Percentiles rank a stretch among this genome's conserved stretches.
phyloP scores from a whole-genome alignment of 352 stramenopile species.

The Phytopythium sindhum region DNA sequence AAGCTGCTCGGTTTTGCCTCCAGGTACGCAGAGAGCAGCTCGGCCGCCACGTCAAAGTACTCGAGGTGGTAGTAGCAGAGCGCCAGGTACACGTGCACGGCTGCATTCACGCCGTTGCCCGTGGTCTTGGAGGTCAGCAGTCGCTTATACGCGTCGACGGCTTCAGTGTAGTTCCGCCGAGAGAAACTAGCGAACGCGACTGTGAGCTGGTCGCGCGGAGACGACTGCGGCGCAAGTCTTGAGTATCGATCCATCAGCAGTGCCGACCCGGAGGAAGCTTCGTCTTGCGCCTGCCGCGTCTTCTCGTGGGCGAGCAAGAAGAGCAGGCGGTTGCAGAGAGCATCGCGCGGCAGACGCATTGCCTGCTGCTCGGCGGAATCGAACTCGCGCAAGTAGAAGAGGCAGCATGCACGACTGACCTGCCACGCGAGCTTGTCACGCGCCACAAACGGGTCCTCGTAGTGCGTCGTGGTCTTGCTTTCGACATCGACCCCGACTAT shows the following conservation, averaged over 20 bases:
- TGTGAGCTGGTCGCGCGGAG: conserved; percentile 36
- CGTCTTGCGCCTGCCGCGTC: conserved; percentile 25
- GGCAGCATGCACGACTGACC: conserved; percentile 49
- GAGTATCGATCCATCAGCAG: conserved; percentile 83
- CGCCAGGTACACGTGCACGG: conserved; percentile 64
- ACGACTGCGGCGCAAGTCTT: conserved; percentile 25
- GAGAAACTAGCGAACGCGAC: conserved; percentile 41
- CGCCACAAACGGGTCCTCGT: conserved; percentile 1
- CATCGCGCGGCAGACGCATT: conserved; percentile 32
- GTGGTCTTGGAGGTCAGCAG: conserved; percentile 17
- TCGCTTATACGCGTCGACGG: conserved; percentile 70
- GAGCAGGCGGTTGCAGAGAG: conserved; percentile 51
- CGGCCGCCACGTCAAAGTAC: conserved; percentile 68
- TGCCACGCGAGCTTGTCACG: conserved; percentile 34
- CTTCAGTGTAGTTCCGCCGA: conserved; percentile 61
- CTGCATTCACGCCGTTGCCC: conserved; percentile 16
- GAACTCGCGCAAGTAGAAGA: conserved; percentile 45
- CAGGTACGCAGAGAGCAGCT: conserved; percentile 60
- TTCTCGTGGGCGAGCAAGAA: conserved; percentile 38
- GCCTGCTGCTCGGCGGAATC: conserved; percentile 50
- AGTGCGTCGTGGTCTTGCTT: not conserved
- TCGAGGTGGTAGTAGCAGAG: conserved; percentile 74
- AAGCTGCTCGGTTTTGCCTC: conserved; percentile 44
- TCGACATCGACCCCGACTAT: conserved; percentile 6
- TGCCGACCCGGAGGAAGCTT: conserved; percentile 28